Percentiles rank a stretch among this genome's conserved stretches.
Evolutionary conservation across 2,329 filamentous ascomycete species (phyloP).

Genomic region (Chrysosporium queenslandicum): DNA sequence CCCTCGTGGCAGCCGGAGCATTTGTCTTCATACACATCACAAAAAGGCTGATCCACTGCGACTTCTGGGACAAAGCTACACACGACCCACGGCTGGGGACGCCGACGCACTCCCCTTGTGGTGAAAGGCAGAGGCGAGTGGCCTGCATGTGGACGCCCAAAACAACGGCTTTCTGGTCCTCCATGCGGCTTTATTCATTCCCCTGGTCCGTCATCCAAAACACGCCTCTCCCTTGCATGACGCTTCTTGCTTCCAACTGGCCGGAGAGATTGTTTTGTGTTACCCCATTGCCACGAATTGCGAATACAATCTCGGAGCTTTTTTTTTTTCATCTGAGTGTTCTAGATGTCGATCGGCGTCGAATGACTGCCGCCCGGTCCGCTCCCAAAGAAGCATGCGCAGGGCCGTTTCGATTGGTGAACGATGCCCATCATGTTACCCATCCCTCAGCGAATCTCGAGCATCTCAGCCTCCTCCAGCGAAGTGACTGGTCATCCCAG

Average conservation of each 20-base stretch:
- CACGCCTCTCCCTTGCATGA: not conserved
- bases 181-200: conserved; percentile 8
- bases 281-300: conserved; percentile 4
- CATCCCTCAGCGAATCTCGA: conserved; percentile 16
- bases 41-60: not conserved
- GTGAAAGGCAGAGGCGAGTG: not conserved
- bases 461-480: conserved; percentile 9
- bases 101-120: not conserved
- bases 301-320: not conserved
- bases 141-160: conserved; percentile 7
- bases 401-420: not conserved
- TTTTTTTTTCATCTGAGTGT: not conserved
- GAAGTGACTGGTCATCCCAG: not conserved
- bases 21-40: not conserved
- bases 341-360: conserved; percentile 4
- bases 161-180: not conserved
- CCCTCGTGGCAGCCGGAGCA: not conserved
- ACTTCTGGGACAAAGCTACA: conserved; percentile 1
- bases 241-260: not conserved
- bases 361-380: not conserved
- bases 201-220: conserved; percentile 2
- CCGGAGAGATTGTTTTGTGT: conserved; percentile 5
- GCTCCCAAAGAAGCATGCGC: conserved; percentile 5
- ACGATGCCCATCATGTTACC: conserved; percentile 7
- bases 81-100: not conserved